Conservation (phyloP, 106 monocot species). For the Apostasia ramifera region DNA sequence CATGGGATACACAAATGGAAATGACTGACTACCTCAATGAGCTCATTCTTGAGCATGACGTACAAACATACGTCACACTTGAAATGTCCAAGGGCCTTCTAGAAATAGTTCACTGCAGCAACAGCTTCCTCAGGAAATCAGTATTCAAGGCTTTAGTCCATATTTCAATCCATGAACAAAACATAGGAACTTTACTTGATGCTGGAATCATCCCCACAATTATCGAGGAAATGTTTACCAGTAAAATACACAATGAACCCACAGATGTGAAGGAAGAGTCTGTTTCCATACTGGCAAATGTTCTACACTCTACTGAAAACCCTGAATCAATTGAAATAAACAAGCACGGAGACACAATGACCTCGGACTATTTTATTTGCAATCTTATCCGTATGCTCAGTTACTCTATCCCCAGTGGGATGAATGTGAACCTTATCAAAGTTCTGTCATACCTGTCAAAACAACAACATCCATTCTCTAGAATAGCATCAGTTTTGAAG, state of each 20-base stretch:
- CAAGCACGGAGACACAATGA: constrained; percentile 38
- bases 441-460: constrained; percentile 32
- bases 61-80: constrained; percentile 23
- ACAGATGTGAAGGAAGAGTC: constrained; percentile 25
- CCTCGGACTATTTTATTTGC: constrained; percentile 35
- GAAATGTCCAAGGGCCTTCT: constrained; percentile 30
- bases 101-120: constrained; percentile 26
- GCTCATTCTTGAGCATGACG: constrained; percentile 24
- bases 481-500: constrained; percentile 33
- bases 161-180: constrained; percentile 38
- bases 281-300: constrained; percentile 34
- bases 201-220: constrained; percentile 31
- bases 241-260: constrained; percentile 9
- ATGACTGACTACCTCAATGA: constrained; percentile 51
- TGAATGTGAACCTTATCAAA: constrained; percentile 39
- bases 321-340: constrained; percentile 26
- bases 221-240: constrained; percentile 33
- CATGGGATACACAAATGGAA: constrained; percentile 34
- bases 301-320: constrained; percentile 37
- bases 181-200: constrained; percentile 29
- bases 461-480: constrained; percentile 13
- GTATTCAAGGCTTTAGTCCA: constrained; percentile 43
- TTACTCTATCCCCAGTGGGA: constrained; percentile 17
- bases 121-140: constrained; percentile 15
- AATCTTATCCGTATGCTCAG: constrained; percentile 39